Base-by-base conservation (phyloP, 1,284 basidiomycete genomes). In the Termitomyces sp. region DNA sequence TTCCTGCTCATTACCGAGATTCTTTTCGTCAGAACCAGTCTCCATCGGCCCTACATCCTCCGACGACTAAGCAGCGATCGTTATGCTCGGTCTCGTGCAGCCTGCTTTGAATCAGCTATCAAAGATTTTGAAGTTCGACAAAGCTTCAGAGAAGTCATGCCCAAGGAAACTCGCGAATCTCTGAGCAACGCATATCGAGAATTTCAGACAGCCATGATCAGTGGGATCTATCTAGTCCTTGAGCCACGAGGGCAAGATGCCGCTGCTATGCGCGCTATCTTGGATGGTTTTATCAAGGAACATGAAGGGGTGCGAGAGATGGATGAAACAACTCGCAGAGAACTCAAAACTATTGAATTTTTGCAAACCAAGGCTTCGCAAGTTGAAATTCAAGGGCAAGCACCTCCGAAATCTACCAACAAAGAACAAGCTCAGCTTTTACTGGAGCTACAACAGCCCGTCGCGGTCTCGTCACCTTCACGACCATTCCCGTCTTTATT, bases 161-260 rank as follows among this genome's bases (percentile, higher is more conserved):
- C 83, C 1, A 78, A 79, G 60, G 83, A 86, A 62, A 77, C 79
- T 13, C 78, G 78, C 24, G 80, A 82, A 58, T 83, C 84, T 42
- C 75, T 90, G 35, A 83, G 86, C 58, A 90, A 88, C 58, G 86
- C 86, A 9, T 91, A 91, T 63, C 76, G 88, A 49, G 88, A 91
- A 62, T 91, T 91, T 68, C 88, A 91, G 65, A 84, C 88, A 2
- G 86, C 88, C 4, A 89, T 92, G 88, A 86, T 91, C 56, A 86
- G 85, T 57, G 89, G 90, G 7, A 90, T 92, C 51, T 90, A 90
- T 64, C 78, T 91, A 46, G 81, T 89, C 40, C 73, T 92, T 18
- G 81, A 92, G 58, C 89, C 88, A 2, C 80, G 75, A 45, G 88
- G 88, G 2, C 74, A 76, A 58, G 77, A 88, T 61, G 81, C 83